Evolutionary conservation across 2,329 filamentous ascomycete species (phyloP).

Genomic region (Sarocladiaceae sp.): DNA sequence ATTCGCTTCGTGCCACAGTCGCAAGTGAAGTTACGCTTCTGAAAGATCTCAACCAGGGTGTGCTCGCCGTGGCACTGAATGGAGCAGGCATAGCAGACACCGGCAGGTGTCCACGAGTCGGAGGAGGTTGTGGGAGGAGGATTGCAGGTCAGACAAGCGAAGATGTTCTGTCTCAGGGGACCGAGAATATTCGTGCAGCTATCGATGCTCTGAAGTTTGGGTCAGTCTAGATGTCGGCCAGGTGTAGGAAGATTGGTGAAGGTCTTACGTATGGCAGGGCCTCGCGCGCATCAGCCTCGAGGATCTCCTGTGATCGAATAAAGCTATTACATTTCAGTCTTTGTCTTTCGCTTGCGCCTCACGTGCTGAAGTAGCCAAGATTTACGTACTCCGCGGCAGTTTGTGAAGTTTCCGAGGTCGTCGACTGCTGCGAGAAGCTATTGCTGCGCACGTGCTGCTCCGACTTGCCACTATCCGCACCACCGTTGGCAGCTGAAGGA

Average conservation of each 20-base stretch:
- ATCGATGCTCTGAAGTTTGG: constrained; percentile 70
- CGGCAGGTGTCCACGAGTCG: constrained; percentile 55
- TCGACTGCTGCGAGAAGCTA: constrained; percentile 53
- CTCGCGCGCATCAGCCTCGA: constrained; percentile 93
- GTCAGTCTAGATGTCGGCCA: constrained; percentile 9
- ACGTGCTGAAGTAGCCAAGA: too few relatives aligned
- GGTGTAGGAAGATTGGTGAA: neutral
- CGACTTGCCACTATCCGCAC: constrained; percentile 19
- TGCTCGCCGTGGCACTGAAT: constrained; percentile 96
- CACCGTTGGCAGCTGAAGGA: constrained; percentile 9
- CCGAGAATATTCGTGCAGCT: constrained; percentile 88
- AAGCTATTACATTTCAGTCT: constrained; percentile 52
- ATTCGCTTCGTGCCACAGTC: constrained; percentile 89
- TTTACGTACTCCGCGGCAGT: constrained; percentile 65
- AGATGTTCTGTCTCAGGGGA: constrained; percentile 78
- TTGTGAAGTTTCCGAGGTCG: constrained; percentile 57
- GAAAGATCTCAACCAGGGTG: constrained; percentile 89
- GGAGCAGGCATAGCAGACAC: constrained; percentile 93
- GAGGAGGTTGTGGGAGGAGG: constrained; percentile 61
- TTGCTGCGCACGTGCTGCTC: constrained; percentile 37
- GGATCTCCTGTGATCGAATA: constrained; percentile 78
- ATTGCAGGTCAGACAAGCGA: constrained; percentile 90
- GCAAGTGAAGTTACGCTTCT: constrained; percentile 90
- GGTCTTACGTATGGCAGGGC: constrained; percentile 74
- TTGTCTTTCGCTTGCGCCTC: too few relatives aligned